Conservation (phyloP, 305 asterid genomes). For the Fraxinus angustifolia region DNA sequence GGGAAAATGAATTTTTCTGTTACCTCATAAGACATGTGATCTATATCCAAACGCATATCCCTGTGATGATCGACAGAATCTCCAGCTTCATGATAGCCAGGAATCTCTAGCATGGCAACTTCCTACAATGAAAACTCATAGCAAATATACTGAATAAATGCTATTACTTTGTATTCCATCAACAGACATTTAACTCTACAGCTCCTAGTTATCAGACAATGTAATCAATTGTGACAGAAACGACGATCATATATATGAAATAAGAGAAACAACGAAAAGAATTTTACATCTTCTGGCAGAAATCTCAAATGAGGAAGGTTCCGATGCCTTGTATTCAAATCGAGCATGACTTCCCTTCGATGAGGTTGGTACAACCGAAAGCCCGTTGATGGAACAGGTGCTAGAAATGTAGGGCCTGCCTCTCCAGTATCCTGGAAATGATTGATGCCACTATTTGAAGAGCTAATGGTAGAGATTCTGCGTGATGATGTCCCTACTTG, state of each 20-base stretch:
- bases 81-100: slow-evolving; percentile 57
- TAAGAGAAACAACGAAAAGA: slow-evolving; percentile 8
- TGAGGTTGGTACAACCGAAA: slow-evolving; percentile 64
- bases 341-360: slow-evolving; percentile 54
- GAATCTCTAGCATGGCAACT: slow-evolving; percentile 73
- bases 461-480: slow-evolving; percentile 32
- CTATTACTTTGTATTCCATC: neutral
- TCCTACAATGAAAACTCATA: slow-evolving; percentile 46
- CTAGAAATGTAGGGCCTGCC: slow-evolving; percentile 48
- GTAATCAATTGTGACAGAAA: neutral
- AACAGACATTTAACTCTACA: slow-evolving; percentile 2
- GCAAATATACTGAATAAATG: slow-evolving; percentile 5
- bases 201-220: neutral
- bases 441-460: slow-evolving; percentile 37
- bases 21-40: slow-evolving; percentile 40
- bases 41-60: slow-evolving; percentile 70
- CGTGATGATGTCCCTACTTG: slow-evolving; percentile 48
- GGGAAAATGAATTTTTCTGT: neutral
- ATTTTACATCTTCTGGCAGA: slow-evolving; percentile 50
- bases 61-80: slow-evolving; percentile 69
- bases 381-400: slow-evolving; percentile 64
- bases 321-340: slow-evolving; percentile 17
- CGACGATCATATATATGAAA: neutral
- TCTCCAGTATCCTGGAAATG: slow-evolving; percentile 44
- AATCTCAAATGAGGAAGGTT: slow-evolving; percentile 28